Evolutionary conservation across 257 asterid species (phyloP).

Genomic region (Solanum chmielewskii): DNA sequence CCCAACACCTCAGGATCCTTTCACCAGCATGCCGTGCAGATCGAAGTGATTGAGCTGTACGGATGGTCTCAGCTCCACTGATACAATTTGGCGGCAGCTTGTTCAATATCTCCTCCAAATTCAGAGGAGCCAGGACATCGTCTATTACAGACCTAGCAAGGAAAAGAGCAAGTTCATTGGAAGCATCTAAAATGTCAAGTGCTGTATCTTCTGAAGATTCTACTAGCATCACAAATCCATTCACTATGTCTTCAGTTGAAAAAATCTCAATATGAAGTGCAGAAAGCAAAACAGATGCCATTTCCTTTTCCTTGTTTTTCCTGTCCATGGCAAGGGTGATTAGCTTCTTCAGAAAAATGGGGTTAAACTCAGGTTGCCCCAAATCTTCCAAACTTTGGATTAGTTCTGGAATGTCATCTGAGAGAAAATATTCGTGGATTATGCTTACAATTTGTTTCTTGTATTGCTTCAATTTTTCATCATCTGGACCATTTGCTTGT

Average conservation of each 20-base stretch:
- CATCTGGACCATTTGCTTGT: slow-evolving; percentile 23
- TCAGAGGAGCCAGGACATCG: slow-evolving; percentile 84
- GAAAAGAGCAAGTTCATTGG: slow-evolving; percentile 83
- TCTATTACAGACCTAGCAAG: slow-evolving; percentile 87
- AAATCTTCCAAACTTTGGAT: slow-evolving; percentile 77
- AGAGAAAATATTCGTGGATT: slow-evolving; percentile 87
- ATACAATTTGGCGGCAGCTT: slow-evolving; percentile 47
- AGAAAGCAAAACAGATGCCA: slow-evolving; percentile 92
- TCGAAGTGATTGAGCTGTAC: slow-evolving; percentile 61
- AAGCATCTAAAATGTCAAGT: slow-evolving; percentile 83
- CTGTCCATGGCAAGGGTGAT: slow-evolving; percentile 89
- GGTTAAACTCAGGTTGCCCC: slow-evolving; percentile 56
- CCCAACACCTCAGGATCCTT: slow-evolving; percentile 98
- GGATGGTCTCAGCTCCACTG: slow-evolving; percentile 68
- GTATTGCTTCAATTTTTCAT: slow-evolving; percentile 58
- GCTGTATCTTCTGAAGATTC: slow-evolving; percentile 93
- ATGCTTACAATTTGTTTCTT: slow-evolving; percentile 68
- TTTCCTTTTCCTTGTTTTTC: slow-evolving; percentile 89
- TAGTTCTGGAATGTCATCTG: slow-evolving; percentile 92
- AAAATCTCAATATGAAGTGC: slow-evolving; percentile 84
- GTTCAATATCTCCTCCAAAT: slow-evolving; percentile 63
- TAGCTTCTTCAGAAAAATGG: slow-evolving; percentile 75
- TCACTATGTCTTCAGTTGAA: slow-evolving; percentile 77
- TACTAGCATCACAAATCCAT: slow-evolving; percentile 73
- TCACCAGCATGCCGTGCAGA: slow-evolving; percentile 98